Base-by-base conservation (phyloP, 345 rosid genomes). In the Arabis alpina region DNA sequence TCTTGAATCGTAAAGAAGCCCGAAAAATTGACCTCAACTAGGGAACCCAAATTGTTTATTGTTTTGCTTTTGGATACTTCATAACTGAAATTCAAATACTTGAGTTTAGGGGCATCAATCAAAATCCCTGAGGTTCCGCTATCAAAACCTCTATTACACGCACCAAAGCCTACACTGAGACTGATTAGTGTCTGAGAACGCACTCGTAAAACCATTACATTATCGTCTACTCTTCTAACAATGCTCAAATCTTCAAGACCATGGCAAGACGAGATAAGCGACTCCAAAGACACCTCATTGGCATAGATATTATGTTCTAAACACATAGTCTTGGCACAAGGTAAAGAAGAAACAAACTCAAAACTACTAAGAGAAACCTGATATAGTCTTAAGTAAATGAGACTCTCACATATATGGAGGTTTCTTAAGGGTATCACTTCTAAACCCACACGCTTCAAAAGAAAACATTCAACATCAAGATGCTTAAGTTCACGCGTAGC, bases 241-340 rank as follows among this genome's bases (percentile, higher is more conserved):
- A 57, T 57, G 56, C 39, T 47, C 41, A 68, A 32, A 34, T 68
- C 64, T 68, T 68, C 64, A 0, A 56, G 72, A 32, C 12, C 8
- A 3, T 37, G 48, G 37, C 49, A 68, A 48, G 55, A 44, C 2
- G 65, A 57, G 56, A 54, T 66, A 16, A 66, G 30, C 3, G 30
- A 41, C 71, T 66, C 61, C 1, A 43, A 3, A 54, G 30, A 6
- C 15, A 11, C 13, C 14, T 27, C 71, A 28, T 19, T 53, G 0
- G 28, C 51, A 42, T 53, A 41, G 4, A 13, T 10, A 32, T 53
- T 66, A 0, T 30, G 4, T 4, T 42, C 44, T 10, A 55, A 56
- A 23, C 16, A 5, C 61, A 56, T 0, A 8, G 47, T 55, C 23
- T 44, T 44, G 54, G 48, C 55, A 54, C 9, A 7, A 12, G 72